These are phyloP conservation scores for Fabrea salina DNA, from an alignment of 169 alveolate genomes.

Conservation along the genomic window DNA sequence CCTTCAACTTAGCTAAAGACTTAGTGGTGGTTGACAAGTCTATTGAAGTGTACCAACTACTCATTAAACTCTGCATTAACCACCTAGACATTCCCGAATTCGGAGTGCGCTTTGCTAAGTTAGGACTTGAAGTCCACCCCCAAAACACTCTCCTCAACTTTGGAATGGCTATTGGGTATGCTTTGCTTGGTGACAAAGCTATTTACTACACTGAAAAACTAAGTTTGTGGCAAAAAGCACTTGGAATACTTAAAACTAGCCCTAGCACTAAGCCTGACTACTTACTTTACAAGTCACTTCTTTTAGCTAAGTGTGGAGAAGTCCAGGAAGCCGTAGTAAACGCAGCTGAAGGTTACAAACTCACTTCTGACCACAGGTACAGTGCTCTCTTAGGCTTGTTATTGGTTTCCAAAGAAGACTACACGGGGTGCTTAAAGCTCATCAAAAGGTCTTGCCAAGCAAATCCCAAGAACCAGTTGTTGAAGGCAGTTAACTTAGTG, in stretches of 20 bases:
- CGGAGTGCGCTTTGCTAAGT: not conserved
- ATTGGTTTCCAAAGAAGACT: not conserved
- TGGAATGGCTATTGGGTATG: not conserved
- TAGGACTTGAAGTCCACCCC: not conserved
- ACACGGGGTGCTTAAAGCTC: not conserved
- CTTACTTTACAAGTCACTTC: not conserved
- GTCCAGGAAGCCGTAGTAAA: not conserved
- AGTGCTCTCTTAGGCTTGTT: not conserved
- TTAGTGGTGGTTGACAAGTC: not conserved
- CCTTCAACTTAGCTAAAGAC: not conserved
- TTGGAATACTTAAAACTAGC: not conserved
- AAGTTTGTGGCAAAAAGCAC: not conserved
- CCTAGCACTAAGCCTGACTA: not conserved
- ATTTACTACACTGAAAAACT: not conserved
- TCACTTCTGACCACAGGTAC: not conserved
- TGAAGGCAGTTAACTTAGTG: not conserved
- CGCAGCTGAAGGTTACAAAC: not conserved
- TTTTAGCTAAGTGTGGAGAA: not conserved
- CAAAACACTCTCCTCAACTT: not conserved
- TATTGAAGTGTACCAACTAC: not conserved
- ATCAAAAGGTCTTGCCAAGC: slow-evolving; percentile 8
- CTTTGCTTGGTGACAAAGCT: not conserved
- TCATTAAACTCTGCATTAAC: not conserved
- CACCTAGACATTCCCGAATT: not conserved
- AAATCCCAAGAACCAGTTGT: not conserved